Base-by-base conservation (phyloP, 805 yeast species). In the Spathaspora hagerdaliae region DNA sequence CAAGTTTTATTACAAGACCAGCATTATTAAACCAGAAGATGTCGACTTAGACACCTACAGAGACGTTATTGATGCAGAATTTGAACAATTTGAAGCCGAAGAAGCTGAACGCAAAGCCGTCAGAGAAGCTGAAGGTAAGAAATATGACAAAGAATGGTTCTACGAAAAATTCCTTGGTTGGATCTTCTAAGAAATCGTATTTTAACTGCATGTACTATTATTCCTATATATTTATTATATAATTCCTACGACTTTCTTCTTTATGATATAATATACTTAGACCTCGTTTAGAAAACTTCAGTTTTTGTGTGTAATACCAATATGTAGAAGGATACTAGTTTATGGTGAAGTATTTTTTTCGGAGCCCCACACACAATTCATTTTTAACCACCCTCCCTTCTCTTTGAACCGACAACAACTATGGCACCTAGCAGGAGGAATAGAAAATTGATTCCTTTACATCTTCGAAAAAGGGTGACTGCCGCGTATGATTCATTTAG, bases 31-130 rank as follows among this genome's bases (percentile, higher is more conserved):
- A 36, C 75, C 87, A 6, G 67, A 64, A 38, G 87, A 83, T 53
- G 84, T 78, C 27, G 92, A 85, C 60, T 67, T 83, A 58, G 63
- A 60, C 41, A 79, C 86, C 7, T 77, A 68, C 60, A 79, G 74
- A 57, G 82, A 75, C 50, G 77, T 74, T 38, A 67, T 77, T 51
- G 83, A 79, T 51, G 76, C 76, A 34, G 81, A 78, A 57, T 79
- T 75, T 53, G 73, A 65, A 49, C 65, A 59, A 45, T 75, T 46
- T 47, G 59, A 62, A 14, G 60, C 53, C 12, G 60, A 59, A 48
- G 73, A 60, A 37, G 65, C 54, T 33, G 73, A 69, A 54, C 56
- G 50, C 12, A 53, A 55, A 39, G 73, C 73, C 29, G 38, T 63
- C 31, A 59, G 69, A 51, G 70, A 55, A 37, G 76, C 76, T 45